phyloP scores from a whole-genome alignment of 345 rosid genomes.

The Syzygium jambos region DNA sequence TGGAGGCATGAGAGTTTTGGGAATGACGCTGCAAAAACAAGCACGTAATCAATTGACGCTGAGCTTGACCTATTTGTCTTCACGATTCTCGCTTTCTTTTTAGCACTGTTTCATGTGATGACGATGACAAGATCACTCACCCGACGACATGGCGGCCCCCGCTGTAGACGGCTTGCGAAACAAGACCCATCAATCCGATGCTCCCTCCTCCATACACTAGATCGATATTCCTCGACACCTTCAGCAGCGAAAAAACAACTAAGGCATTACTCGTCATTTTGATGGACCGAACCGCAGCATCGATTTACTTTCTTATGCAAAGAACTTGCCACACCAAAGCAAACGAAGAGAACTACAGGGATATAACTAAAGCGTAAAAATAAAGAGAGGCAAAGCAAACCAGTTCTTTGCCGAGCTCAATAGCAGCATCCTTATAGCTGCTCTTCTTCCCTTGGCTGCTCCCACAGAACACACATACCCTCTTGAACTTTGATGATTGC shows the following conservation, averaged over 20 bases:
- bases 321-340: background rate
- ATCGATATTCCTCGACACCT: constrained; percentile 84
- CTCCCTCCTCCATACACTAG: constrained; percentile 98
- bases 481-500: constrained; percentile 44
- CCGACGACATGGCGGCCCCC: constrained; percentile 95
- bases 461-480: constrained; percentile 94
- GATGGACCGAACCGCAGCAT: background rate
- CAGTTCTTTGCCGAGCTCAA: constrained; percentile 77
- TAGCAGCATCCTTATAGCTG: constrained; percentile 71
- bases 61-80: background rate
- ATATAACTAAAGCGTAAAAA: background rate
- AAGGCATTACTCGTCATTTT: background rate
- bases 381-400: constrained; percentile 16
- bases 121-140: constrained; percentile 15
- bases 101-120: background rate
- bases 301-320: background rate
- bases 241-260: background rate
- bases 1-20: constrained; percentile 64
- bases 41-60: constrained; percentile 15
- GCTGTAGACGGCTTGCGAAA: constrained; percentile 70
- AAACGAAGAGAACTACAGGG: background rate
- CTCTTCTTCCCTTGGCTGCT: constrained; percentile 79
- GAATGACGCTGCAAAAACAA: constrained; percentile 54
- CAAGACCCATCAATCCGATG: constrained; percentile 83
- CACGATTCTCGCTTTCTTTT: background rate